Evolutionary conservation across 2,329 filamentous ascomycete species (phyloP).

Genomic region (Fusarium beomiforme): DNA sequence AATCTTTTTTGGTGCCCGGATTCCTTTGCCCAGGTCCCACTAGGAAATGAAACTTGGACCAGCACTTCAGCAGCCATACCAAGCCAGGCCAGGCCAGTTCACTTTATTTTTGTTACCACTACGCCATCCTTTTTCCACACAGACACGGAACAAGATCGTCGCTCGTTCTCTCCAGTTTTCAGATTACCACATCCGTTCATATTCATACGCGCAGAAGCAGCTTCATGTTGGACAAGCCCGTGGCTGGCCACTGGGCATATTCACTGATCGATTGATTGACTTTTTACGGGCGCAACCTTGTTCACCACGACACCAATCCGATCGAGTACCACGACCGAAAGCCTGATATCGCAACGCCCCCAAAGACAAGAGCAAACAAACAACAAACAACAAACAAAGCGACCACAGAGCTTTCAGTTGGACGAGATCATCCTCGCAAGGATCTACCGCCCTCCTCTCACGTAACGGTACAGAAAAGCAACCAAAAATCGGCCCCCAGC

Average conservation of each 20-base stretch:
- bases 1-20: constrained; percentile 15
- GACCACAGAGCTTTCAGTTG: neutral
- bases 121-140: constrained; percentile 15
- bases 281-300: constrained; percentile 14
- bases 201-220: constrained; percentile 3
- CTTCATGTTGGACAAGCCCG: constrained; percentile 34
- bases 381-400: constrained; percentile 7
- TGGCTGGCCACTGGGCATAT: constrained; percentile 39
- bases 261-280: neutral
- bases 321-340: constrained; percentile 17
- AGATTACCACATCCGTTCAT: constrained; percentile 2
- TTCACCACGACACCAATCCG: neutral
- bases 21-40: constrained; percentile 21
- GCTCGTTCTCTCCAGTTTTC: constrained; percentile 35
- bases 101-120: constrained; percentile 17
- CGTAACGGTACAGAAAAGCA: constrained; percentile 11
- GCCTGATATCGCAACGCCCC: constrained; percentile 13
- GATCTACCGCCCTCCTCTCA: constrained; percentile 13
- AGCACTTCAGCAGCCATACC: constrained; percentile 4
- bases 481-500: constrained; percentile 20
- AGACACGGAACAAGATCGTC: constrained; percentile 35
- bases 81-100: constrained; percentile 6
- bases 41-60: constrained; percentile 42
- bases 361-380: constrained; percentile 10
- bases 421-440: constrained; percentile 22